Evolutionary conservation across 164 flowering plant species (phyloP), one percentile per base, ranked within the genome.

Genomic region (Tinospora cordifolia): DNA sequence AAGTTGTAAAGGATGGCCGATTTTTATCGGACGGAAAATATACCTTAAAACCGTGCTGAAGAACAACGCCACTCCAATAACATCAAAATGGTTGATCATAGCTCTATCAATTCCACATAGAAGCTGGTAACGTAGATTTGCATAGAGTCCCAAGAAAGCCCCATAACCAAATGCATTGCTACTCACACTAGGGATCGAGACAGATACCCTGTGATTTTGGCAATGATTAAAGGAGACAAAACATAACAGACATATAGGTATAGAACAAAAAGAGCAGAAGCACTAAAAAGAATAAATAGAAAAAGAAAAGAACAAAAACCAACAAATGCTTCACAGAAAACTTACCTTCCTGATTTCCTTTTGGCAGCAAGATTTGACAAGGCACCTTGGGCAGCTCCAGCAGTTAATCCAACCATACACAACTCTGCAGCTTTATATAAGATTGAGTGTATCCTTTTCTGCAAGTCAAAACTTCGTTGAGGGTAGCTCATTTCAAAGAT

Each of bases 401-500:
- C 92, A 78, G 86, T 81, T 65, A 86, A 58, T 58, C 99, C 98
- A 70, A 90, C 90, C 81, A 88, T 76, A 77, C 89, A 88, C 51
- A 92, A 77, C 81, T 90, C 89, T 66, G 92, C 96, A 75, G 98
- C 92, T 81, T 87, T 95, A 80, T 81, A 87, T 79, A 88, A 83
- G 78, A 95, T 83, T 2, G 97, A 90, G 9, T 87, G 91, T 44
- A 88, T 72, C 81, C 97, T 86, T 83, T 90, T 92, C 76, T 86
- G 90, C 77, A 87, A 59, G 79, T 91, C 93, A 77, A 95, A 95
- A 76, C 84, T 92, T 76, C 98, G 77, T 27, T 88, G 83, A 25
- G 92, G 96, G 70, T 95, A 95, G 76, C 93, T 90, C 79, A 71
- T 84, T 65, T 95, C 99, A 82, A 95, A 95, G 64, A 95, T 80